Conservation (phyloP, 140 eudicot species). For the Anethum foeniculum region DNA sequence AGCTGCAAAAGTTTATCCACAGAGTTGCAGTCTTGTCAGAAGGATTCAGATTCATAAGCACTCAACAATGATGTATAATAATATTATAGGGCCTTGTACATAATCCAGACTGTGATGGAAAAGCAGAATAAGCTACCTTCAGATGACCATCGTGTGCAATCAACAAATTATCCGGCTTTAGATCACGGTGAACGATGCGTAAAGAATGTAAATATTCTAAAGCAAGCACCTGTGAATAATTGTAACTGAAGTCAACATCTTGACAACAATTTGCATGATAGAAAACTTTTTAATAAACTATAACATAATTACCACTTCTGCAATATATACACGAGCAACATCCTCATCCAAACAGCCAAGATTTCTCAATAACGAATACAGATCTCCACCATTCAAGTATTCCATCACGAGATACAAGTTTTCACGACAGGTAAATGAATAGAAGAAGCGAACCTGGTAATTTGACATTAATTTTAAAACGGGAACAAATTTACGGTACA, state of each 20-base stretch:
- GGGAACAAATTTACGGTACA: slow-evolving; percentile 7
- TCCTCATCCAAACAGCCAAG: slow-evolving; percentile 97
- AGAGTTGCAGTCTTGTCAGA: background rate
- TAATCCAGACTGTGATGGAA: background rate
- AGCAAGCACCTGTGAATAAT: slow-evolving; percentile 75
- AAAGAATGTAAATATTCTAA: slow-evolving; percentile 91
- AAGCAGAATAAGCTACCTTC: slow-evolving; percentile 38
- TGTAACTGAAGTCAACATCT: slow-evolving; percentile 7
- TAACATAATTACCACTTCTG: slow-evolving; percentile 83
- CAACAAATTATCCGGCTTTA: slow-evolving; percentile 92
- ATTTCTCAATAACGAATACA: slow-evolving; percentile 88
- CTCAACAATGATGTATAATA: background rate
- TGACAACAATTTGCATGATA: slow-evolving; percentile 8
- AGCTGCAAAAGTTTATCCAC: background rate
- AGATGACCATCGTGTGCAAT: slow-evolving; percentile 99
- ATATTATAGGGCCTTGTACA: background rate
- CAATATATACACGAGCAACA: slow-evolving; percentile 94
- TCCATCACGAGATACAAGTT: slow-evolving; percentile 98
- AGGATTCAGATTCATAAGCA: background rate
- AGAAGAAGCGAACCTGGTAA: slow-evolving; percentile 87
- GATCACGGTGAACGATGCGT: slow-evolving; percentile 91
- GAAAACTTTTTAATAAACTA: slow-evolving; percentile 2
- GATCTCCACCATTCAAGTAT: slow-evolving; percentile 92
- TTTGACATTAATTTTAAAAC: slow-evolving; percentile 17
- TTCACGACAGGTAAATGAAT: slow-evolving; percentile 95